phyloP scores from a whole-genome alignment of 495 filamentous ascomycete genomes.

The Aspergillus conjunctus region DNA sequence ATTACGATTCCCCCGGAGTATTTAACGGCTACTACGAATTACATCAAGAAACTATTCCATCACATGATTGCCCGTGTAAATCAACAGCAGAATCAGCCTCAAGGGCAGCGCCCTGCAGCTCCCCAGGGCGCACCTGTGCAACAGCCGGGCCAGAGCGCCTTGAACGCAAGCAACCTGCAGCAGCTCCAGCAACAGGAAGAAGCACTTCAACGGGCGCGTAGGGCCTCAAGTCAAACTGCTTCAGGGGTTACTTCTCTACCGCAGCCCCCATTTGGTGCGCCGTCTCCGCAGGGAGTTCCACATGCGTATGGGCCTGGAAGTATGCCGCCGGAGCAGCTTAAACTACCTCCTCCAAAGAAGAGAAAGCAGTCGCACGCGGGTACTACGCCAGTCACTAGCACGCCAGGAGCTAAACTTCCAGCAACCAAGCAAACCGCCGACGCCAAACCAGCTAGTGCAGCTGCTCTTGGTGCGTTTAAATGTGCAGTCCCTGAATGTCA shows the following conservation, averaged over 20 bases:
- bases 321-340: slow-evolving; percentile 58
- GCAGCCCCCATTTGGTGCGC: slow-evolving; percentile 66
- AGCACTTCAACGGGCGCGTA: slow-evolving; percentile 42
- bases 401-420: slow-evolving; percentile 34
- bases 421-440: slow-evolving; percentile 40
- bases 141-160: slow-evolving; percentile 41
- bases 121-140: slow-evolving; percentile 30
- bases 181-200: slow-evolving; percentile 54
- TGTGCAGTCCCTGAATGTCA: slow-evolving; percentile 50
- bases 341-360: slow-evolving; percentile 64
- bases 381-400: slow-evolving; percentile 33
- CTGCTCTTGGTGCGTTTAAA: slow-evolving; percentile 39
- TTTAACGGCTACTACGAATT: slow-evolving; percentile 50
- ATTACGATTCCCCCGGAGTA: slow-evolving; percentile 62
- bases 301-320: slow-evolving; percentile 50
- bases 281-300: slow-evolving; percentile 73
- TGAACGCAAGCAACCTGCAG: slow-evolving; percentile 70
- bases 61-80: slow-evolving; percentile 43
- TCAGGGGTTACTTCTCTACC: slow-evolving; percentile 67
- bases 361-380: slow-evolving; percentile 50
- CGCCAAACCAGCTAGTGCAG: slow-evolving; percentile 34
- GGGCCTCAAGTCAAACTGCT: slow-evolving; percentile 60
- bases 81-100: slow-evolving; percentile 36
- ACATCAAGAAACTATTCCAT: slow-evolving; percentile 48
- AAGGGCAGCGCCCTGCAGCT: slow-evolving; percentile 29